Percentiles rank a stretch among this genome's conserved stretches.
Evolutionary conservation across 768 basidiomycete genomes (phyloP).

Genomic region (Suillus plorans): DNA sequence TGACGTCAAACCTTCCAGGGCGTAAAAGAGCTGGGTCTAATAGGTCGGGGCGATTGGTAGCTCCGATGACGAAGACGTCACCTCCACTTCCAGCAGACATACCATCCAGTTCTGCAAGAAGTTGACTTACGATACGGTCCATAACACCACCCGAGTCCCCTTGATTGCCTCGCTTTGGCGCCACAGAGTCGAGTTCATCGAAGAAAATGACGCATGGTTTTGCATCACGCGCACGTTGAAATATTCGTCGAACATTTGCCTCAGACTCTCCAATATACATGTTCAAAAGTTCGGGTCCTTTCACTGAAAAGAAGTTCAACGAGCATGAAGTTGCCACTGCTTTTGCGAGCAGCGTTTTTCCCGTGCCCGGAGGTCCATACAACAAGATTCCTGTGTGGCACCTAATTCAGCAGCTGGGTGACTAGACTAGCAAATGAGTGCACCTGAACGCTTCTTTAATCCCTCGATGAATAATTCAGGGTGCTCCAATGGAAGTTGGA

Average conservation of each 20-base stretch:
- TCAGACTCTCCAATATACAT: slow-evolving; percentile 99
- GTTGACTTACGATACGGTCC: slow-evolving; percentile 95
- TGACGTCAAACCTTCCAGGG: slow-evolving; percentile 68
- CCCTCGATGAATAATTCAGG: slow-evolving; percentile 90
- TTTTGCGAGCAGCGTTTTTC: slow-evolving; percentile 93
- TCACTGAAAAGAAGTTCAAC: slow-evolving; percentile 96
- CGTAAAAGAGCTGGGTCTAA: slow-evolving; percentile 87
- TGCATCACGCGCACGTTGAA: slow-evolving; percentile 89
- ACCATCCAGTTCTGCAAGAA: slow-evolving; percentile 92
- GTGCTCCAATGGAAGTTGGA: slow-evolving; percentile 87
- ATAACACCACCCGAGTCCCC: slow-evolving; percentile 97
- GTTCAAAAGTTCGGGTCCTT: slow-evolving; percentile 92
- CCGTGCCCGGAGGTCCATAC: slow-evolving; percentile 95
- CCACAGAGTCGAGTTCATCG: slow-evolving; percentile 93
- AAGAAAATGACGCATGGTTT: slow-evolving; percentile 96
- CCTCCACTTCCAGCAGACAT: slow-evolving; percentile 66
- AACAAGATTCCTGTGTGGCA: slow-evolving; percentile 70
- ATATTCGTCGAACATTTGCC: slow-evolving; percentile 92
- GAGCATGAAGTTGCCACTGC: slow-evolving; percentile 95
- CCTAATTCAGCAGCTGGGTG: slow-evolving; percentile 4
- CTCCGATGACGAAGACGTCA: slow-evolving; percentile 92
- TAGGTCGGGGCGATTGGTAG: slow-evolving; percentile 92
- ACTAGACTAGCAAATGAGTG: neutral
- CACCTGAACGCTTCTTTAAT: slow-evolving; percentile 94
- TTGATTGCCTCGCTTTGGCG: slow-evolving; percentile 91